A percentile compares a stretch with the other conserved stretches of the same genome.
Conservation (phyloP, 139 green algal genomes). For the Tetradesmus lagerheimii region DNA sequence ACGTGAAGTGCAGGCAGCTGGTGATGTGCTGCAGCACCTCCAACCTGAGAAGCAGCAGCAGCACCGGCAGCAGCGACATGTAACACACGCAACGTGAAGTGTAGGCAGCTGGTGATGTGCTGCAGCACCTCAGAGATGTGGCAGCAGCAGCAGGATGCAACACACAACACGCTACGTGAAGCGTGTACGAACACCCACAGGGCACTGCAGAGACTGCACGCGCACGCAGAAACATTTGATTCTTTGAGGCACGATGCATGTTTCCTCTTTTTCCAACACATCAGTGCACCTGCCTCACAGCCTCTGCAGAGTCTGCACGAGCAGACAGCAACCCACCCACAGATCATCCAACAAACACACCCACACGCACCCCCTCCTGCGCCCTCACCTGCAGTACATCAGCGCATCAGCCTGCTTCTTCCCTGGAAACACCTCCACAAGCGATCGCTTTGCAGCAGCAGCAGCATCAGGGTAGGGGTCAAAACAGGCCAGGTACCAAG, state of each 20-base stretch:
- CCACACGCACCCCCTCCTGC: not conserved
- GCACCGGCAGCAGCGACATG: not conserved
- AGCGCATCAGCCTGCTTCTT: conserved; percentile 70
- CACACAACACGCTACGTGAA: too few relatives aligned
- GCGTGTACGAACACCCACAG: too few relatives aligned
- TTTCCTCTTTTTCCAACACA: too few relatives aligned
- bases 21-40: not conserved
- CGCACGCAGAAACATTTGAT: too few relatives aligned
- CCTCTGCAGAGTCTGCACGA: not conserved
- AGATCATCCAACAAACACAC: not conserved
- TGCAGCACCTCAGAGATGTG: too few relatives aligned
- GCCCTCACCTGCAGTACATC: conserved; percentile 47
- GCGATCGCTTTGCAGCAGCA: conserved; percentile 52
- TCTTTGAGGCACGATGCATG: too few relatives aligned
- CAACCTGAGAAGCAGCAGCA: not conserved
- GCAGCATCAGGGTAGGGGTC: conserved; percentile 78
- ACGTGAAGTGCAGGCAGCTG: too few relatives aligned
- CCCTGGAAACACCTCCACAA: conserved; percentile 60
- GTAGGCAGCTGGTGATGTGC: too few relatives aligned
- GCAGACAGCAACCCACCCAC: not conserved
- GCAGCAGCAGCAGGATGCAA: too few relatives aligned
- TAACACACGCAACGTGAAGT: too few relatives aligned
- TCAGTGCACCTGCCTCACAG: too few relatives aligned
- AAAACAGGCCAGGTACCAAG: conserved; percentile 78
- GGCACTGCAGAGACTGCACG: too few relatives aligned